Evolutionary conservation across 2,329 filamentous ascomycete genomes (phyloP).

Genomic region (Fusarium graminum): DNA sequence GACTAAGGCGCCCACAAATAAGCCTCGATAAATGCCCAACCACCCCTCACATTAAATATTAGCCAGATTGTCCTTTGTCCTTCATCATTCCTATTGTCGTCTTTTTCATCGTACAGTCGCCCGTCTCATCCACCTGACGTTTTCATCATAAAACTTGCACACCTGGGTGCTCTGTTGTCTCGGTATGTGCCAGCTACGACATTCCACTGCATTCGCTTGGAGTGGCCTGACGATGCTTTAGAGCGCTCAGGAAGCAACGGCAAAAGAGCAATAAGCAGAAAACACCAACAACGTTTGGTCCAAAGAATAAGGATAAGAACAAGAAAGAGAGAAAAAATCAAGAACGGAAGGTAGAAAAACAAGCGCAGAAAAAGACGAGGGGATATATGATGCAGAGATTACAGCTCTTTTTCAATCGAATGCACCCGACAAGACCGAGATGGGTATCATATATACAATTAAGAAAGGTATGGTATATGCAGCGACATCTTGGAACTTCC

Average conservation of each 20-base stretch:
- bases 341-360: background rate
- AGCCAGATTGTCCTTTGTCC: slow-evolving; percentile 21
- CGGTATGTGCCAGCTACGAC: background rate
- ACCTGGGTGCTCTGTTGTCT: background rate
- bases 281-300: background rate
- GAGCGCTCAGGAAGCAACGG: background rate
- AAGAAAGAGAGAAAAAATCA: background rate
- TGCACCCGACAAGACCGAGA: slow-evolving; percentile 2
- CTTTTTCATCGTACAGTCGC: slow-evolving; percentile 1
- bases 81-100: slow-evolving; percentile 18
- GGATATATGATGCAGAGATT: background rate
- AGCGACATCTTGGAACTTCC: background rate
- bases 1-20: slow-evolving; percentile 20
- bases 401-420: background rate
- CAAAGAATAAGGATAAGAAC: background rate
- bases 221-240: slow-evolving; percentile 2
- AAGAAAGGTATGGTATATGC: slow-evolving; percentile 8
- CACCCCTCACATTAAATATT: slow-evolving; percentile 22
- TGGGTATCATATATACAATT: slow-evolving; percentile 4
- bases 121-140: background rate
- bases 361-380: background rate
- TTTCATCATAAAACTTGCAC: background rate
- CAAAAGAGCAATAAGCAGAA: background rate
- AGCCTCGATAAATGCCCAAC: slow-evolving; percentile 25
- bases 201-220: background rate